Percentiles rank a stretch among this genome's conserved stretches.
phyloP scores from a whole-genome alignment of 2,329 filamentous ascomycete species.

The Beauveria medogensis region DNA sequence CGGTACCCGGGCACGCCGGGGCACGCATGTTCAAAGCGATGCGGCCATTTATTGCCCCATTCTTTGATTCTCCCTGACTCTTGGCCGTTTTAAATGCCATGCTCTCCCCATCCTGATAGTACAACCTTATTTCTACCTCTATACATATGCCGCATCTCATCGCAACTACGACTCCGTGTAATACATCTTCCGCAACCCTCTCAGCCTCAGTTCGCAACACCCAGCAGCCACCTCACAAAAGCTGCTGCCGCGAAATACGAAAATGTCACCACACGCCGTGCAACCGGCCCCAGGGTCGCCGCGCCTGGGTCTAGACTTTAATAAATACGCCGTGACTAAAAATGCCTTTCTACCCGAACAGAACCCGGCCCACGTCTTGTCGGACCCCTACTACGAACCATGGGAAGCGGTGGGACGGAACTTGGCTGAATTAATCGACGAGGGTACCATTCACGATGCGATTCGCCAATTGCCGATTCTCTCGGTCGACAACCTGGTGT shows the following conservation, averaged over 20 bases:
- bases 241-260: neutral
- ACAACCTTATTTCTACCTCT: neutral
- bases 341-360: conserved; percentile 73
- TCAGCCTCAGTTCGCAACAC: neutral
- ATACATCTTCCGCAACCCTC: too few species aligned
- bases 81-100: neutral
- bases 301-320: conserved; percentile 21
- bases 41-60: neutral
- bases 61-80: neutral
- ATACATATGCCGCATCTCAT: too few species aligned
- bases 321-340: conserved; percentile 32
- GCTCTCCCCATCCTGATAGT: neutral
- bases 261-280: conserved; percentile 37
- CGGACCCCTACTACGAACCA: conserved; percentile 64
- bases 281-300: conserved; percentile 13
- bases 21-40: neutral
- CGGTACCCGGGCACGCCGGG: neutral
- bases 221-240: neutral
- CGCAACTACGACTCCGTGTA: too few species aligned
- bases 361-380: conserved; percentile 56
- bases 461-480: conserved; percentile 63
- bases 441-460: conserved; percentile 52
- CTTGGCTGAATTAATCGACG: conserved; percentile 59
- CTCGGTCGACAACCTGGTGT: conserved; percentile 53
- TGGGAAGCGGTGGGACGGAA: conserved; percentile 69